phyloP scores from a whole-genome alignment of 345 rosid genomes.

The Alliaria petiolata region DNA sequence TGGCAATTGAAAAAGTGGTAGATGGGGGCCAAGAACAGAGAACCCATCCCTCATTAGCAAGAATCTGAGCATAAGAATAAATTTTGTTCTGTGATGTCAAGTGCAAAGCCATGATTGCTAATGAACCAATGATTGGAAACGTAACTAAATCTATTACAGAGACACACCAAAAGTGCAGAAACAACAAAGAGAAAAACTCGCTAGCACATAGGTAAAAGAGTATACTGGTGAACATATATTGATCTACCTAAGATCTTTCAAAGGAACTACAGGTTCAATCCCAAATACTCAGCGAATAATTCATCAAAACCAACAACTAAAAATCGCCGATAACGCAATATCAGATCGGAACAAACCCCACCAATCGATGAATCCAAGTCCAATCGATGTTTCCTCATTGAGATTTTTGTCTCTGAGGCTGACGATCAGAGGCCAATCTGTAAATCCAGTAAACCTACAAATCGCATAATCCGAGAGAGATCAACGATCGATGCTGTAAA shows the following conservation, averaged over 20 bases:
- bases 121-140: neutral
- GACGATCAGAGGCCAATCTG: slow-evolving; percentile 68
- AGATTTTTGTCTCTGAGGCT: slow-evolving; percentile 65
- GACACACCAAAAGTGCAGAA: neutral
- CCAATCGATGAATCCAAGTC: no score
- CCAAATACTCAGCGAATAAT: neutral
- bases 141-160: neutral
- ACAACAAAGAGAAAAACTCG: neutral
- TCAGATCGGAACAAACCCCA: neutral
- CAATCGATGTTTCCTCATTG: slow-evolving; percentile 49
- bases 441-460: slow-evolving; percentile 76
- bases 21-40: neutral
- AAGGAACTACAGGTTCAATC: neutral
- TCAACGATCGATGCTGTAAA: neutral
- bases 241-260: slow-evolving; percentile 1
- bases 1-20: neutral
- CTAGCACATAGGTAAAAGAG: neutral
- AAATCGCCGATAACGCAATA: neutral
- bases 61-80: neutral
- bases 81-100: neutral
- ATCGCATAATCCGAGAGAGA: slow-evolving; percentile 1
- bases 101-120: neutral
- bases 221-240: neutral
- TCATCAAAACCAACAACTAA: neutral
- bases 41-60: neutral